phyloP scores from a whole-genome alignment of 352 stramenopile species.

The Phytopythium delawarense region DNA sequence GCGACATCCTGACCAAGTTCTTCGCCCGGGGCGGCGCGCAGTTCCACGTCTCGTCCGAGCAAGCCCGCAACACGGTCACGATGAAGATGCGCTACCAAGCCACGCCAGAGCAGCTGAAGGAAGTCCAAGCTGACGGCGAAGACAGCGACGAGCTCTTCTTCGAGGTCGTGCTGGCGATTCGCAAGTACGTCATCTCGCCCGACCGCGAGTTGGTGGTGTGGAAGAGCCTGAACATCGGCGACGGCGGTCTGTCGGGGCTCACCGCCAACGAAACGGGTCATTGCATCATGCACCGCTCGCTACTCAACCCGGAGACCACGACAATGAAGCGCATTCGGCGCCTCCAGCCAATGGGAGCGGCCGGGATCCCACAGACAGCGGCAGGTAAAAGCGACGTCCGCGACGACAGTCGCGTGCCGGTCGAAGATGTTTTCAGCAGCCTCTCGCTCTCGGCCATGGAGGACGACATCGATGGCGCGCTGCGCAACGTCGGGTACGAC shows the following conservation, averaged over 20 bases:
- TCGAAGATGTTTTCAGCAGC: constrained; percentile 1
- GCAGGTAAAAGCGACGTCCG: neutral
- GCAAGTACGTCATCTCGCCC: neutral
- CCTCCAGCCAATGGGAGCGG: neutral
- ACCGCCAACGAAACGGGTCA: constrained; percentile 2
- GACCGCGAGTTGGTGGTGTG: constrained; percentile 4
- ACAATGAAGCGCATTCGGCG: constrained; percentile 4
- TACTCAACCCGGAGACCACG: neutral
- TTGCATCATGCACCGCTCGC: constrained; percentile 1
- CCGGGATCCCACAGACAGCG: neutral
- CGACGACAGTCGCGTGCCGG: neutral
- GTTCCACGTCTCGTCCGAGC: neutral
- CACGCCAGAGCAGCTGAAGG: neutral
- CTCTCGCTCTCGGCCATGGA: constrained; percentile 4
- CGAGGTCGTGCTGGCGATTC: constrained; percentile 1
- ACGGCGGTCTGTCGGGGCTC: neutral
- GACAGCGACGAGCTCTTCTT: neutral
- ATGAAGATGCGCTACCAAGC: constrained; percentile 4
- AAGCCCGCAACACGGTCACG: neutral
- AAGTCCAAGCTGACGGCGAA: neutral
- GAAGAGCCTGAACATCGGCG: constrained; percentile 6
- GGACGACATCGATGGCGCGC: constrained; percentile 4
- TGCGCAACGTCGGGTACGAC: constrained; percentile 1
- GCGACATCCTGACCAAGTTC: neutral
- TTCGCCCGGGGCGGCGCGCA: neutral